These are phyloP conservation scores for Didymella keratinophila DNA, from an alignment of 2,329 filamentous ascomycete genomes.

Conservation along the genomic window DNA sequence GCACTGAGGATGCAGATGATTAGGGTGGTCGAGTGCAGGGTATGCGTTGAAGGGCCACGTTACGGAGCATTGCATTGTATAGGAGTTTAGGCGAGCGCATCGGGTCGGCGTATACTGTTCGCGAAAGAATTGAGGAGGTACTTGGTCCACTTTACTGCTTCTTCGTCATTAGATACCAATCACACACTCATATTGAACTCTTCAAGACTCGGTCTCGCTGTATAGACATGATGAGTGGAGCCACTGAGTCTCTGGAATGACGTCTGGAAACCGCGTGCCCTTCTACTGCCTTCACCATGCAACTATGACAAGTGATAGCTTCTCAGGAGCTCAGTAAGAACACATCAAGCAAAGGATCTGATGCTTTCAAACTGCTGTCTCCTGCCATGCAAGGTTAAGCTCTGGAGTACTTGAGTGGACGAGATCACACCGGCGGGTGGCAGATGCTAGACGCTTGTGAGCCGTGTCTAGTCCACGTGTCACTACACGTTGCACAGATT, in stretches of 20 bases:
- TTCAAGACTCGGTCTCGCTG: not conserved
- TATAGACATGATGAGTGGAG: not conserved
- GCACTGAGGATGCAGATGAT: conserved; percentile 29
- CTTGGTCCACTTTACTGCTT: not conserved
- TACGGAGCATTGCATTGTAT: conserved; percentile 8
- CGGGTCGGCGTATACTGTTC: conserved; percentile 9
- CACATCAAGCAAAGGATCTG: no score
- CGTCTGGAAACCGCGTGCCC: not conserved
- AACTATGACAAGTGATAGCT: not conserved
- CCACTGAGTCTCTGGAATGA: not conserved
- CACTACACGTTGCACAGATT: not conserved
- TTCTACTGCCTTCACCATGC: not conserved
- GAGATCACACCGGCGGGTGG: not conserved
- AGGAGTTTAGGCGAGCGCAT: conserved; percentile 12
- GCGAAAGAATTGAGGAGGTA: not conserved
- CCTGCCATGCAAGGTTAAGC: no score
- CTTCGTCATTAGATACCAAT: conserved; percentile 14
- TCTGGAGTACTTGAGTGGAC: no score
- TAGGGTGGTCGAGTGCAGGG: not conserved
- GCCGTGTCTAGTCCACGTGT: no score
- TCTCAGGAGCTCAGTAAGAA: no score
- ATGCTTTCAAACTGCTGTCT: no score
- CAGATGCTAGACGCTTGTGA: no score
- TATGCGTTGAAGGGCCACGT: not conserved
- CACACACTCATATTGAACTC: not conserved